Evolutionary conservation across 495 filamentous ascomycete genomes (phyloP).

Genomic region (Penicillium goetzii): DNA sequence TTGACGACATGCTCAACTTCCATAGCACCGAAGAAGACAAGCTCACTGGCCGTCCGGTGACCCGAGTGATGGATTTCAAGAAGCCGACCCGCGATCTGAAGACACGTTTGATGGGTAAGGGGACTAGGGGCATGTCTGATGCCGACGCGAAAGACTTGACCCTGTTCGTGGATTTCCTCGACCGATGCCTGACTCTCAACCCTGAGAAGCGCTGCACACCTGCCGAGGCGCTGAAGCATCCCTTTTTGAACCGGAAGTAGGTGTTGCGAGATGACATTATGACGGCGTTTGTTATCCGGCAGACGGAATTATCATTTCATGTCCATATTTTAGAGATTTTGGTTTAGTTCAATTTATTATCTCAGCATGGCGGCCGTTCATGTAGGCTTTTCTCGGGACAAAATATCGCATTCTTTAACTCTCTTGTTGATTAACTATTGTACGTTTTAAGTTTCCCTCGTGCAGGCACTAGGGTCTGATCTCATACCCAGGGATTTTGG

Average conservation of each 20-base stretch:
- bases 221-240: constrained; percentile 83
- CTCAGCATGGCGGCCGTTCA: neutral
- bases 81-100: constrained; percentile 84
- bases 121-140: constrained; percentile 69
- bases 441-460: too few species aligned
- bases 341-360: neutral
- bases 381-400: neutral
- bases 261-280: neutral
- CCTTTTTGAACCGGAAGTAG: constrained; percentile 62
- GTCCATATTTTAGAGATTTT: neutral
- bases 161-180: constrained; percentile 82
- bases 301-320: neutral
- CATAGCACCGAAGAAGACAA: constrained; percentile 84
- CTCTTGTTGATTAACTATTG: too few species aligned
- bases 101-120: constrained; percentile 72
- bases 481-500: too few species aligned
- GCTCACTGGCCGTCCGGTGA: constrained; percentile 76
- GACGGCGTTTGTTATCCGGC: neutral
- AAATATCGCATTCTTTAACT: too few species aligned
- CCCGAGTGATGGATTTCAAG: constrained; percentile 70
- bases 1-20: constrained; percentile 87
- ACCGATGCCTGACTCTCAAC: constrained; percentile 84
- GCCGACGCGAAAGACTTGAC: constrained; percentile 76
- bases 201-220: constrained; percentile 92
- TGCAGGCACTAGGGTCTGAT: too few species aligned